Evolutionary conservation across 2,329 filamentous ascomycete species (phyloP).

Genomic region (Venturia pyrina): DNA sequence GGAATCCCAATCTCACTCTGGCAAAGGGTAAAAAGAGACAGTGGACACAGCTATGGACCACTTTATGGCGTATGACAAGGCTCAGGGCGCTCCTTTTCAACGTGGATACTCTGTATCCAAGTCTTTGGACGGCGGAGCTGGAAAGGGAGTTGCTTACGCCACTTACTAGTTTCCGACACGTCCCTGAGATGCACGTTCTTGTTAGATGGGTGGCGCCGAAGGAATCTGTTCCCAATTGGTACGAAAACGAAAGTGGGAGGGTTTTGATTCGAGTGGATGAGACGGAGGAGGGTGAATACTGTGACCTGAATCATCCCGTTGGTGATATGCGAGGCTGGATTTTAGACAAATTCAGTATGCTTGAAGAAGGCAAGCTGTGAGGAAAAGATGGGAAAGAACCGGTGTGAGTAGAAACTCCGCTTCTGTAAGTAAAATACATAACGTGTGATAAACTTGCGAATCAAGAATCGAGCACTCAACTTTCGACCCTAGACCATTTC

Average conservation of each 20-base stretch:
- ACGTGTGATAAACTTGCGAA: not conserved
- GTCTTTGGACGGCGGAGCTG: not conserved
- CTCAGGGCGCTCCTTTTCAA: conserved; percentile 10
- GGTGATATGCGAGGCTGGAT: conserved; percentile 5
- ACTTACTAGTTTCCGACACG: not conserved
- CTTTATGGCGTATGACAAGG: not conserved
- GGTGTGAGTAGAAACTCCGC: no score
- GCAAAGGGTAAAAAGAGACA: not conserved
- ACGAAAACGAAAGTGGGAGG: not conserved
- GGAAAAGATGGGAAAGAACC: not conserved
- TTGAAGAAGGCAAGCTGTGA: not conserved
- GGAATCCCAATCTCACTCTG: conserved; percentile 2
- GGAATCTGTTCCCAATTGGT: not conserved
- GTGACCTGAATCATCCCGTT: not conserved
- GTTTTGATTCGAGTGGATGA: not conserved
- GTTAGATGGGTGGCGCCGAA: not conserved
- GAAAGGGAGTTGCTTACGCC: conserved; percentile 1
- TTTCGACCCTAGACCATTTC: not conserved
- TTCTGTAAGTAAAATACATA: no score
- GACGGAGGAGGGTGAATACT: not conserved
- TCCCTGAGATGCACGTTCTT: not conserved
- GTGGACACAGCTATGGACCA: conserved; percentile 2
- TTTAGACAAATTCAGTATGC: not conserved
- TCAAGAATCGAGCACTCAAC: not conserved
- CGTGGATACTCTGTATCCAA: conserved; percentile 9